Base-by-base conservation (phyloP, 306 rosid genomes). In the Corylus americana region DNA sequence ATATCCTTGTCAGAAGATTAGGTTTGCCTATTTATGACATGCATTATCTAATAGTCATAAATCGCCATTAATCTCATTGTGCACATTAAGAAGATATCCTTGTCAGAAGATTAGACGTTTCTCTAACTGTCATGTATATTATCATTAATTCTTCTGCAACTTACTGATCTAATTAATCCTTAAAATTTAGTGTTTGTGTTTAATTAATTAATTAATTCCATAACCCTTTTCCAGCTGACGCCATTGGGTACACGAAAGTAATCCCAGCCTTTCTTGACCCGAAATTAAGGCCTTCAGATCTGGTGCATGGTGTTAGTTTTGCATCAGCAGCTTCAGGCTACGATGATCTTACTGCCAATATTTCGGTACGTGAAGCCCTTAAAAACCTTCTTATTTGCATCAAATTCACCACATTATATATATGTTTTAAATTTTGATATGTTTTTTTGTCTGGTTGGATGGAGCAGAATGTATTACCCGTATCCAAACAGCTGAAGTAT, bases 321-420 rank as follows among this genome's bases (percentile, higher is more conserved):
- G 96, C 96, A 63, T 92, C 97, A 67, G 93, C 97, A 20, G 93
- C 90, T 72, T 86, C 97, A 16, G 96, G 97, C 31, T 90, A 83
- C 59, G 96, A 92, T 37, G 96, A 92, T 27, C 85, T 85, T 53
- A 90, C 97, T 17, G 97, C 97, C 44, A 88, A 90, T 66, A 71
- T 86, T 57, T 88, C 92, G 78, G 97, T n/a, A n/a, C n/a, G n/a
- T 92, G 82, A 50, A 55, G 45, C 64, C 29, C 18, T 48, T 50
- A 8, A 13, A 29, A 3, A 1, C 0, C 3, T 2, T 1, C n/a
- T 14, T 31, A 3, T 7, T 62, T 62, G 44, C 20, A 11, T 62
- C 44, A 25, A 42, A 59, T 9, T 29, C 44, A 29, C 17, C 44
- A 35, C 44, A 62, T 62, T 62, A 31, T 11, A 12, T 18, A 11